A percentile compares a stretch with the other conserved stretches of the same genome.
These are phyloP conservation scores for Apiospora koreana DNA, from an alignment of 2,329 filamentous ascomycete genomes.

Conservation along the genomic window DNA sequence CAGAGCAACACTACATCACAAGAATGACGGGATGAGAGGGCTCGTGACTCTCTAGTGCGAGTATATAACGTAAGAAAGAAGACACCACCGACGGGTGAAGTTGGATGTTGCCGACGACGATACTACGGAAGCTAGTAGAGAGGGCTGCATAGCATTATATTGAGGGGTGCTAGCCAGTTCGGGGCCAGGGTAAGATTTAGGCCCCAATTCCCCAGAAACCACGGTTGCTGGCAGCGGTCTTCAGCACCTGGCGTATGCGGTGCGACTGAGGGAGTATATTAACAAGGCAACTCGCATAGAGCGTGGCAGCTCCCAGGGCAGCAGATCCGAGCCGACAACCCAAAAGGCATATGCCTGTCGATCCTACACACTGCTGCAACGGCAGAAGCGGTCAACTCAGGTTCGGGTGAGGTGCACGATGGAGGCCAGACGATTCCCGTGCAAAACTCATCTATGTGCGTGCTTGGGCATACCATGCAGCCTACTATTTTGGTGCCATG, in stretches of 20 bases:
- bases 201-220: not conserved
- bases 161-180: not conserved
- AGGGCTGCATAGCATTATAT: not conserved
- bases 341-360: not conserved
- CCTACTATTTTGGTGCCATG: not conserved
- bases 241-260: not conserved
- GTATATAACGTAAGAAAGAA: conserved; percentile 10
- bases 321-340: not conserved
- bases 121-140: not conserved
- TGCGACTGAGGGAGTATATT: not conserved
- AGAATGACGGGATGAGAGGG: not conserved
- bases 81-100: not conserved
- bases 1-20: conserved; percentile 6
- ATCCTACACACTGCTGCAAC: not conserved
- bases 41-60: conserved; percentile 4
- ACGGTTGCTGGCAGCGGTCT: not conserved
- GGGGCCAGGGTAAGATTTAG: not conserved
- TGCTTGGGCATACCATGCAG: not conserved
- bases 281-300: not conserved
- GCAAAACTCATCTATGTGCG: not conserved
- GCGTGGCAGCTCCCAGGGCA: not conserved
- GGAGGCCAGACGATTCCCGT: not conserved
- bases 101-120: not conserved
- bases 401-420: not conserved
- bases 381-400: not conserved